phyloP scores from a whole-genome alignment of 768 basidiomycete genomes.

The Lepiota subincarnata region DNA sequence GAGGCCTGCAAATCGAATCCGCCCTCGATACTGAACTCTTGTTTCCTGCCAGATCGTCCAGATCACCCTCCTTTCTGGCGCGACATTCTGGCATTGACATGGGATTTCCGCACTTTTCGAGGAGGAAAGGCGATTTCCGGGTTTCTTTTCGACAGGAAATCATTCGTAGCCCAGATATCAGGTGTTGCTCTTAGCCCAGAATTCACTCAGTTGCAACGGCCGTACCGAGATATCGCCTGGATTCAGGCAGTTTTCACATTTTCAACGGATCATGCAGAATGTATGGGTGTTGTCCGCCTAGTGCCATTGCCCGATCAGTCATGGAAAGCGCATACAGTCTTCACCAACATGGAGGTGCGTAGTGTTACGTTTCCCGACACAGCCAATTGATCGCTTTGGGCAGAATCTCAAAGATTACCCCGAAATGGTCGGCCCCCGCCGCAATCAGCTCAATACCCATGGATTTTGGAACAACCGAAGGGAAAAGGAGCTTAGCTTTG shows the following conservation, averaged over 20 bases:
- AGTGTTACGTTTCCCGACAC: constrained; percentile 15
- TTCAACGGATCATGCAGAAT: constrained; percentile 34
- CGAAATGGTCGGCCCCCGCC: constrained; percentile 36
- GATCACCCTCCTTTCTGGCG: constrained; percentile 39
- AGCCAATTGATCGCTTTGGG: too few relatives aligned
- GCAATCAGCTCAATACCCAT: constrained; percentile 36
- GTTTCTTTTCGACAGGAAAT: constrained; percentile 36
- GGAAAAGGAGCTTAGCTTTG: constrained; percentile 32
- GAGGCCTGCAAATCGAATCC: too few relatives aligned
- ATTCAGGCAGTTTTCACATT: constrained; percentile 45
- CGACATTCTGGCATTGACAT: constrained; percentile 48
- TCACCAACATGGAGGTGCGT: constrained; percentile 49
- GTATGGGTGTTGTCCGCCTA: constrained; percentile 40
- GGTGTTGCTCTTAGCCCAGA: constrained; percentile 20
- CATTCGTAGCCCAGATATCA: constrained; percentile 17
- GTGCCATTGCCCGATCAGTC: constrained; percentile 26
- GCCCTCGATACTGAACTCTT: too few relatives aligned
- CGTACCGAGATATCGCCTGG: constrained; percentile 42
- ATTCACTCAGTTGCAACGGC: constrained; percentile 27
- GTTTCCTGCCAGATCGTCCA: constrained; percentile 9
- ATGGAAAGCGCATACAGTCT: constrained; percentile 51
- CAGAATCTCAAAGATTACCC: constrained; percentile 34
- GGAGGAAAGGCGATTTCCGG: constrained; percentile 28
- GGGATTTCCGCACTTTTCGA: constrained; percentile 47
- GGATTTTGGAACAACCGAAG: constrained; percentile 45